These are phyloP conservation scores for Globisporangium lucens DNA, from an alignment of 352 stramenopile genomes.

Conservation along the genomic window DNA sequence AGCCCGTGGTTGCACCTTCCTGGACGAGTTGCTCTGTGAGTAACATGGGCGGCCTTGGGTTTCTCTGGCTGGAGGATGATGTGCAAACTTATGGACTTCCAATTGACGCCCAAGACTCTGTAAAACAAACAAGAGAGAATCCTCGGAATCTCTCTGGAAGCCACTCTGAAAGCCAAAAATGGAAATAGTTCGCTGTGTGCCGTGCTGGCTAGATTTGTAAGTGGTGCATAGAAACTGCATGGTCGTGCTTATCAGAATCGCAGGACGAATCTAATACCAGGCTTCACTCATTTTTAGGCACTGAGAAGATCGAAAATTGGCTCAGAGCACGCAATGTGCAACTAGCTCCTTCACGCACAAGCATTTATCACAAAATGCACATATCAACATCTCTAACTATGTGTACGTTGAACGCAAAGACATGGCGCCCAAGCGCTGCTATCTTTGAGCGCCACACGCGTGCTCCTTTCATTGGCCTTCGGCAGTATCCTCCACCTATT, in stretches of 20 bases:
- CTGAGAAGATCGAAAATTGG: background rate
- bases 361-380: too few relatives aligned
- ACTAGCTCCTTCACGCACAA: background rate
- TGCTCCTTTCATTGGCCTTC: too few relatives aligned
- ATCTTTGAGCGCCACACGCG: too few relatives aligned
- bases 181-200: background rate
- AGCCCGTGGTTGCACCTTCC: background rate
- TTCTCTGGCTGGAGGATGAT: background rate
- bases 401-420: too few relatives aligned
- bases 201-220: background rate
- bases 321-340: background rate
- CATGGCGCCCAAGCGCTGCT: too few relatives aligned
- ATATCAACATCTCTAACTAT: too few relatives aligned
- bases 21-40: background rate
- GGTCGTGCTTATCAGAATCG: background rate
- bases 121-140: too few relatives aligned
- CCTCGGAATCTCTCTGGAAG: background rate
- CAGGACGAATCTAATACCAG: background rate
- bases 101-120: background rate
- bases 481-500: too few relatives aligned
- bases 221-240: background rate
- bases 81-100: background rate
- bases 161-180: background rate
- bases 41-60: background rate
- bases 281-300: background rate